These are phyloP conservation scores for Thymus mandschuricus DNA, from an alignment of 257 asterid genomes.

Conservation along the genomic window DNA sequence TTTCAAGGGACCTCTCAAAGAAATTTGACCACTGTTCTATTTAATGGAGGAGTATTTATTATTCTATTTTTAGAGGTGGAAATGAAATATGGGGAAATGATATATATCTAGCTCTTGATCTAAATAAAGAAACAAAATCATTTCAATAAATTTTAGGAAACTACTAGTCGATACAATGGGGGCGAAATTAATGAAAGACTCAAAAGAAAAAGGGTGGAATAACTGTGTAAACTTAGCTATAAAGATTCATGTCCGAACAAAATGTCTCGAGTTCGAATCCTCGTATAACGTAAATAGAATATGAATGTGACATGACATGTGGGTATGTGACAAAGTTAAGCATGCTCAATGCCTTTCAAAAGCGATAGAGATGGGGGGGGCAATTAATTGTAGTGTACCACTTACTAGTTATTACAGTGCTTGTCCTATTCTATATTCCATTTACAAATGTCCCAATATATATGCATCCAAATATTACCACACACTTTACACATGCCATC, in stretches of 20 bases:
- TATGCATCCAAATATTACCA: not conserved
- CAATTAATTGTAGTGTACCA: no score
- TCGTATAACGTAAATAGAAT: no score
- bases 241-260: no score
- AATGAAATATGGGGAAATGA: not conserved
- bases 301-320: not conserved
- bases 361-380: no score
- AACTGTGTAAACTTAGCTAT: no score
- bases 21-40: not conserved
- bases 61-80: not conserved
- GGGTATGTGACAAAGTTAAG: not conserved
- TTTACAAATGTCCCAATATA: not conserved
- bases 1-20: not conserved
- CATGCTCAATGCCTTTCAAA: not conserved
- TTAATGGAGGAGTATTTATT: not conserved
- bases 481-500: not conserved
- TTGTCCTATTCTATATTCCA: constrained; percentile 15
- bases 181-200: no score
- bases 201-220: no score
- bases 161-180: no score
- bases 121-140: no score
- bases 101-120: not conserved
- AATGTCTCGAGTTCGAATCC: no score
- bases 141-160: no score
- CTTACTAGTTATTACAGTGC: not conserved